Evolutionary conservation across 495 filamentous ascomycete species (phyloP).

Genomic region (Lepidopterella palustris): DNA sequence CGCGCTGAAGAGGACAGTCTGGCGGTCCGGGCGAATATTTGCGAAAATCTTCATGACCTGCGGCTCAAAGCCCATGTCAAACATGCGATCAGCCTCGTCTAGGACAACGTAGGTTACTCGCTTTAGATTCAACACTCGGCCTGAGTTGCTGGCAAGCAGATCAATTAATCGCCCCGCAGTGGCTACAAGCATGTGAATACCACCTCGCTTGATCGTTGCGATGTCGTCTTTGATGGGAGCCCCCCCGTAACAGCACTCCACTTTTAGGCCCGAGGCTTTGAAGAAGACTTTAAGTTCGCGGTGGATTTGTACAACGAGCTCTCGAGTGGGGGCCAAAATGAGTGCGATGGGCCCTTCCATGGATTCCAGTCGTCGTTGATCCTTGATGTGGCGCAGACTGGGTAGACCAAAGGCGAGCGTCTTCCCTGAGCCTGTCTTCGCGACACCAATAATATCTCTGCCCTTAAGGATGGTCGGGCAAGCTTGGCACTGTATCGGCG

Average conservation of each 20-base stretch:
- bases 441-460: slow-evolving; percentile 90
- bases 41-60: slow-evolving; percentile 95
- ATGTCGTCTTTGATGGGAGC: slow-evolving; percentile 98
- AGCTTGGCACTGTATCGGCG: slow-evolving; percentile 91
- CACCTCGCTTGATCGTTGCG: slow-evolving; percentile 87
- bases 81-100: slow-evolving; percentile 98
- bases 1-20: slow-evolving; percentile 92
- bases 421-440: slow-evolving; percentile 98
- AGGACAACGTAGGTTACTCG: slow-evolving; percentile 89
- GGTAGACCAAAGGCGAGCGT: slow-evolving; percentile 91
- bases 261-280: slow-evolving; percentile 78
- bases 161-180: slow-evolving; percentile 98
- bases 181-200: slow-evolving; percentile 81
- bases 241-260: slow-evolving; percentile 93
- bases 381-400: slow-evolving; percentile 97
- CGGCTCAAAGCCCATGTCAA: slow-evolving; percentile 98
- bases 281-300: slow-evolving; percentile 89
- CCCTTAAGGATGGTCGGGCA: slow-evolving; percentile 95
- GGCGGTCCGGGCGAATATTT: slow-evolving; percentile 83
- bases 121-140: slow-evolving; percentile 82
- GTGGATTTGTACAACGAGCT: slow-evolving; percentile 91
- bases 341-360: slow-evolving; percentile 83
- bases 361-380: slow-evolving; percentile 74
- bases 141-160: slow-evolving; percentile 83
- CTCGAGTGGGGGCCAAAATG: slow-evolving; percentile 91